Evolutionary conservation across 106 monocot species (phyloP), one percentile per base, ranked within the genome.

Genomic region (Dioscorea alata): DNA sequence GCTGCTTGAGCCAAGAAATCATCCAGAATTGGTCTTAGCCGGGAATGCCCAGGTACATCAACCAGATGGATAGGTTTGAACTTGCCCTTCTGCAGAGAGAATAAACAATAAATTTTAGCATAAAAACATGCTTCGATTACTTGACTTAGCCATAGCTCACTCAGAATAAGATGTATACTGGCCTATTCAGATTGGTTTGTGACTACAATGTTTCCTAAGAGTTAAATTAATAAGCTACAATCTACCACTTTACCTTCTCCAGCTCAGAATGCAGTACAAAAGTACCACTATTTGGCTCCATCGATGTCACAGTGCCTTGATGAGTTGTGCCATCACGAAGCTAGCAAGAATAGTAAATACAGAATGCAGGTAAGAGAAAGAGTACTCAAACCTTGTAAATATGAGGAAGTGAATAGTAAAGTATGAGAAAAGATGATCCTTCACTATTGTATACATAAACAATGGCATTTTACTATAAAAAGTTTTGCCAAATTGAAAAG

Each of bases 11-110:
- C 83, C 58, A 97, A 80, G 74, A 76, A 85, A n/a, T 85, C 92
- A 63, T 97, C 97, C 67, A 97, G 86, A 74, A 92, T 92, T 0
- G 87, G 72, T 64, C 85, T 79, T 28, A 92, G 92, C 61, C 92
- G 85, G 49, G 87, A 83, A 85, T 99, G 97, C 18, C 92, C 97
- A 67, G 97, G 92, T 63, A 99, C 89, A 83, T 99, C 97, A 79
- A 92, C 81, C 50, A 92, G 67, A 59, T 70, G 89, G 17, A 92
- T 87, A 21, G 87, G 97, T 49, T 83, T 92, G 60, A 66, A 31
- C 77, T 90, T 92, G 51, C 69, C 82, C 61, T 76, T 91, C 86
- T 88, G 51, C 58, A 69, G 16, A 73, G 18, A 50, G 49, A 34
- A 22, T 52, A n/a, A 52, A 35, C 33, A 63, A 10, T 49, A 51